Percentiles rank a stretch among this genome's conserved stretches.
Conservation (phyloP, 371 early-diverging fungal genomes). For the Mortierella sp. region DNA sequence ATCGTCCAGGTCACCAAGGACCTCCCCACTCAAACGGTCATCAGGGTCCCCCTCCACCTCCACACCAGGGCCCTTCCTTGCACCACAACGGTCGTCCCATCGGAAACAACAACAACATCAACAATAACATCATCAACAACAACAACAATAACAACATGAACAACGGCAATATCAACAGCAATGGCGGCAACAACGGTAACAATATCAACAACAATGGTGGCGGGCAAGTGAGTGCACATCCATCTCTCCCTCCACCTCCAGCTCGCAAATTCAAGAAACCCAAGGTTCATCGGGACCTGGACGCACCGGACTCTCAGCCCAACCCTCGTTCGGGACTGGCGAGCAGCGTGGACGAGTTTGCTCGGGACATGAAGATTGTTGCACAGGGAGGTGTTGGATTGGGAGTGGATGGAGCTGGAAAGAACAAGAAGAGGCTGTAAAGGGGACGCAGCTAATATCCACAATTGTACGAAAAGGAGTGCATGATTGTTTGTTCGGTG, state of each 20-base stretch:
- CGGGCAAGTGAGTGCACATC: constrained; percentile 5
- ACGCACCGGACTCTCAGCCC: constrained; percentile 56
- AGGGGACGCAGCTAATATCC: background rate
- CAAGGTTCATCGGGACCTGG: constrained; percentile 47
- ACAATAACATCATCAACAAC: background rate
- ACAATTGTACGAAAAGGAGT: background rate
- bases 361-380: constrained; percentile 44
- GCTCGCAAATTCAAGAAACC: constrained; percentile 34
- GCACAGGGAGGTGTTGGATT: constrained; percentile 36
- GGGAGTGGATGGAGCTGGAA: constrained; percentile 31
- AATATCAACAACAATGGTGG: constrained; percentile 2
- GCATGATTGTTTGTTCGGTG: background rate
- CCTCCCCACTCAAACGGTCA: constrained; percentile 10
- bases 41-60: background rate
- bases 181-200: background rate
- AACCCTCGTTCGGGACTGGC: constrained; percentile 43
- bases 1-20: constrained; percentile 15
- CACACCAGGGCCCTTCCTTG: background rate
- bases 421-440: constrained; percentile 45
- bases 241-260: constrained; percentile 16
- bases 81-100: background rate
- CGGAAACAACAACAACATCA: background rate
- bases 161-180: background rate
- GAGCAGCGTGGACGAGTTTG: constrained; percentile 43
- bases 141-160: background rate